phyloP scores from a whole-genome alignment of 108 stramenopile species.

The Cyclotella choctawhatcheeana region DNA sequence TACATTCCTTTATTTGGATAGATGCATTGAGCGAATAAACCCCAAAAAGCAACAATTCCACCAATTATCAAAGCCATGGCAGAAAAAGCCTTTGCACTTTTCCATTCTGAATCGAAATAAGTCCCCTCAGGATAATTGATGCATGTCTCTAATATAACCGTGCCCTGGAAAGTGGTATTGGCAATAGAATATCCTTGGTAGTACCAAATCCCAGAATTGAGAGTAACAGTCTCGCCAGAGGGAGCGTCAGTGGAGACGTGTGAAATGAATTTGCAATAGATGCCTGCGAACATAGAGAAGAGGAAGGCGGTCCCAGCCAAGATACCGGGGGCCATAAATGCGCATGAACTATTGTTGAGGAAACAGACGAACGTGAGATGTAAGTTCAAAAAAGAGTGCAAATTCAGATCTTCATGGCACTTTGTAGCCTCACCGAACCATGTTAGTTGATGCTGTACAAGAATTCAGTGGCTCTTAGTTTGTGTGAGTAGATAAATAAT shows the following conservation, averaged over 20 bases:
- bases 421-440: no score
- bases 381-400: neutral
- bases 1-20: slow-evolving; percentile 11
- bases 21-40: slow-evolving; percentile 30
- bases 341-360: neutral
- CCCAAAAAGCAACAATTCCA: slow-evolving; percentile 35
- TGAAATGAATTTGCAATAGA: slow-evolving; percentile 49
- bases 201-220: slow-evolving; percentile 48
- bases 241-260: slow-evolving; percentile 15
- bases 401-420: neutral
- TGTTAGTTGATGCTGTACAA: no score
- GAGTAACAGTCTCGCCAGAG: slow-evolving; percentile 16
- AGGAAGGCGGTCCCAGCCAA: slow-evolving; percentile 33
- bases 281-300: slow-evolving; percentile 27
- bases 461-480: no score
- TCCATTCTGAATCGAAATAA: slow-evolving; percentile 47
- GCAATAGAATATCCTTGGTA: slow-evolving; percentile 32
- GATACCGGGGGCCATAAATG: slow-evolving; percentile 28
- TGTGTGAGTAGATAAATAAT: no score
- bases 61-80: slow-evolving; percentile 51
- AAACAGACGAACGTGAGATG: neutral
- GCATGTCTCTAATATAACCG: slow-evolving; percentile 30
- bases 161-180: slow-evolving; percentile 15
- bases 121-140: slow-evolving; percentile 22
- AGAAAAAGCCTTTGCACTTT: slow-evolving; percentile 40